phyloP scores from a whole-genome alignment of 108 stramenopile species.

The Epipyxis sp. region DNA sequence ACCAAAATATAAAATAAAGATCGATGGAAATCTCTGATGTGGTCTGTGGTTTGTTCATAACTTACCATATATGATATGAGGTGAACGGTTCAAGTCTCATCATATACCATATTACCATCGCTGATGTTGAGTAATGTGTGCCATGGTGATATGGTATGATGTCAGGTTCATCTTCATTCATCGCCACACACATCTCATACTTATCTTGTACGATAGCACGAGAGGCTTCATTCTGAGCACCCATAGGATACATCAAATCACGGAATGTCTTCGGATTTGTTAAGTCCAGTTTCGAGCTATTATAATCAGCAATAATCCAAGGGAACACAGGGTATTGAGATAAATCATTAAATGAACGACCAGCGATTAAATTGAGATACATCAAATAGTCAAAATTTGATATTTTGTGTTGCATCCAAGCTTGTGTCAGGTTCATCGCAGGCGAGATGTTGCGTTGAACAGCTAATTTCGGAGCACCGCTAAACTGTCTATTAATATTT shows the following conservation, averaged over 20 bases:
- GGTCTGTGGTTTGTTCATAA: too few relatives aligned
- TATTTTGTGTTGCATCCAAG: constrained; percentile 23
- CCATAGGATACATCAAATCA: constrained; percentile 42
- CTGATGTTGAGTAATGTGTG: constrained; percentile 41
- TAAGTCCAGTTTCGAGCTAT: constrained; percentile 28
- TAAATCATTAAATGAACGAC: constrained; percentile 54
- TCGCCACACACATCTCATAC: not conserved
- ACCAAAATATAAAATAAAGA: too few relatives aligned
- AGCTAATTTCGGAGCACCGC: not conserved
- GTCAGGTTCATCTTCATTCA: constrained; percentile 3
- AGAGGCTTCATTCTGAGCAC: constrained; percentile 33
- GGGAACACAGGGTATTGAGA: constrained; percentile 60
- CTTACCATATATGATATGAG: constrained; percentile 32
- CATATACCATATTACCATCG: constrained; percentile 40
- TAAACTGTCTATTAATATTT: not conserved
- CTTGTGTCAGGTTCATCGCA: constrained; percentile 34
- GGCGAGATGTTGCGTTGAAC: not conserved
- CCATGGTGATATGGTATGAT: constrained; percentile 32
- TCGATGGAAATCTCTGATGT: constrained; percentile 1
- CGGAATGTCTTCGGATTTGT: constrained; percentile 37
- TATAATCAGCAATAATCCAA: constrained; percentile 40
- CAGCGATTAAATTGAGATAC: constrained; percentile 53
- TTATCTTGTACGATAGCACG: constrained; percentile 5
- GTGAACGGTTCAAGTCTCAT: constrained; percentile 45
- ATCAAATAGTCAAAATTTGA: constrained; percentile 57